Evolutionary conservation across 2,329 filamentous ascomycete species (phyloP).

Genomic region (Ascosphaera acerosa): DNA sequence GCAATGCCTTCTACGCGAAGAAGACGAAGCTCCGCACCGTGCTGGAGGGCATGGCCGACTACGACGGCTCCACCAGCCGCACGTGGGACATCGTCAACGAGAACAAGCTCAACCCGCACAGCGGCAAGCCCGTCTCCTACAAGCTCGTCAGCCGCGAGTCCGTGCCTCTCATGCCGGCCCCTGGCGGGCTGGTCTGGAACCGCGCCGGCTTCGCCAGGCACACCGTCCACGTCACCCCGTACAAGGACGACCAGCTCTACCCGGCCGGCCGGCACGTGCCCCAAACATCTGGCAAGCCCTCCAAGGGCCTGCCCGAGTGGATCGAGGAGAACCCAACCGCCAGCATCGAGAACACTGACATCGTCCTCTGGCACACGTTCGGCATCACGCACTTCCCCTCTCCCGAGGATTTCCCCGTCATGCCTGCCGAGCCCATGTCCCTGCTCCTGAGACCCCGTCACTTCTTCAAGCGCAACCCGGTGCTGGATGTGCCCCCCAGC

Average conservation of each 20-base stretch:
- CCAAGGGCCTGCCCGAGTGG: conserved; percentile 48
- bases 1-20: conserved; percentile 71
- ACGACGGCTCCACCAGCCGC: conserved; percentile 50
- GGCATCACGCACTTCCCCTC: conserved; percentile 73
- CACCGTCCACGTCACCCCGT: conserved; percentile 70
- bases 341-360: conserved; percentile 54
- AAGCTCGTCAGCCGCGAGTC: conserved; percentile 79
- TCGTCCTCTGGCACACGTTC: conserved; percentile 88
- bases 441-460: conserved; percentile 53
- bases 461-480: conserved; percentile 61
- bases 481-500: conserved; percentile 54
- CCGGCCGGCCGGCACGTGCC: conserved; percentile 71
- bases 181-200: conserved; percentile 66
- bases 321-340: conserved; percentile 37
- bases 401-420: conserved; percentile 78
- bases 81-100: conserved; percentile 86
- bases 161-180: conserved; percentile 51
- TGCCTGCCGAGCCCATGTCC: conserved; percentile 70
- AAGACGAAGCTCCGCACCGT: conserved; percentile 56
- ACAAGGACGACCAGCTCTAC: conserved; percentile 66
- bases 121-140: conserved; percentile 61
- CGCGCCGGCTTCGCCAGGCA: conserved; percentile 69
- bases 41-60: conserved; percentile 45
- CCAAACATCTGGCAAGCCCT: conserved; percentile 60
- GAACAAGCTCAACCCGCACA: conserved; percentile 61